phyloP scores from a whole-genome alignment of 108 stramenopile species.

The Nitzschia inconspicua region DNA sequence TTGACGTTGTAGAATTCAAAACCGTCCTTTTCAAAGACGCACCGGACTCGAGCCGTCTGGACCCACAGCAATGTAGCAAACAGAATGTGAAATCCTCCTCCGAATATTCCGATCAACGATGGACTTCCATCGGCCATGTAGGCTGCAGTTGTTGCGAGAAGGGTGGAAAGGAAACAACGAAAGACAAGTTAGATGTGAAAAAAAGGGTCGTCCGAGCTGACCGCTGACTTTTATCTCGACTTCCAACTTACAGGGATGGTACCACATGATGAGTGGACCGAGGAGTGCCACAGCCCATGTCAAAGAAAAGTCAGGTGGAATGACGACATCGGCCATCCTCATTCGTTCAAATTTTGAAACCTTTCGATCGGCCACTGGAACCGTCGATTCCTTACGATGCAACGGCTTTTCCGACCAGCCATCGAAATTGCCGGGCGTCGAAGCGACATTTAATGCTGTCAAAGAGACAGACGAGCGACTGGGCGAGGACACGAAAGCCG shows the following conservation, averaged over 20 bases:
- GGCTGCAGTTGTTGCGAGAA: constrained; percentile 3
- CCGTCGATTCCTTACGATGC: constrained; percentile 3
- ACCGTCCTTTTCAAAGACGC: constrained; percentile 61
- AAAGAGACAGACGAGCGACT: neutral
- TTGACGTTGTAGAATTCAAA: constrained; percentile 57
- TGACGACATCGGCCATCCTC: constrained; percentile 33
- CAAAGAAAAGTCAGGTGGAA: constrained; percentile 36
- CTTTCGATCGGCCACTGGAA: constrained; percentile 18
- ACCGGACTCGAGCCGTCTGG: constrained; percentile 59
- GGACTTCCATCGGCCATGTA: constrained; percentile 33
- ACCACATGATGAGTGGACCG: constrained; percentile 43
- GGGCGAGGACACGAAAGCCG: neutral
- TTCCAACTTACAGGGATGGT: constrained; percentile 49
- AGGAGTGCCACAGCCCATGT: constrained; percentile 27
- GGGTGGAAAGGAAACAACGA: neutral
- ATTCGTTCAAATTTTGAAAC: constrained; percentile 7
- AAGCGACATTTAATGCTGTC: constrained; percentile 3
- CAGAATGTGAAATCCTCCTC: constrained; percentile 49
- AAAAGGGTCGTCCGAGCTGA: neutral
- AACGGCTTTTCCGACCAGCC: constrained; percentile 16
- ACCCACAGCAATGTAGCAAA: constrained; percentile 60
- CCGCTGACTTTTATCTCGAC: constrained; percentile 5
- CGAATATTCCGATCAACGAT: constrained; percentile 39
- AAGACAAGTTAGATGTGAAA: neutral
- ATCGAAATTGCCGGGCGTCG: constrained; percentile 2